Base-by-base conservation (phyloP, 2,329 filamentous ascomycete genomes). In the Clonostachys sp. region DNA sequence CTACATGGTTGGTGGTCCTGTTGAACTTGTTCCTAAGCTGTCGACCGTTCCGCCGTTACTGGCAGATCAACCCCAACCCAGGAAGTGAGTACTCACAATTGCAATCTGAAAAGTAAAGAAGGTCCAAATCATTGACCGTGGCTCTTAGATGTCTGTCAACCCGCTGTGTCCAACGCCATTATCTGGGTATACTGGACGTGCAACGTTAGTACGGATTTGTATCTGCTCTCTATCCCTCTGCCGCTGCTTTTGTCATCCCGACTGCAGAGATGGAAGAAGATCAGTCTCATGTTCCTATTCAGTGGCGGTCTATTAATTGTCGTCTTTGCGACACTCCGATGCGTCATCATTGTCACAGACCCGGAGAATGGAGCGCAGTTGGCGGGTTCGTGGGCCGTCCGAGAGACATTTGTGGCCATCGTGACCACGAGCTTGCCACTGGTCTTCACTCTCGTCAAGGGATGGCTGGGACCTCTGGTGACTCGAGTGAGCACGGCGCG, bases 21-120 rank as follows among this genome's bases (percentile, higher is more conserved):
- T 63, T 75, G 34, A 72, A 73, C 5, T 70, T 82, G 35, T 67
- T 80, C 13, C 62, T 77, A 4, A 70, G 71, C 9, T 84, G 80
- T 52, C 66, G 67, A 20, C 78, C 78, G 0, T 71, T 83, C 46
- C 52, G 64, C 30, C 70, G 70, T 38, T 77, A 78, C 55, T 84
- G 24, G 24, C 24, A 30, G 24, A 30, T 80, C 78, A 78, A 83
- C 57, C 80, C 36, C 36, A 8, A 84, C 44, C 64, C 73, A 45
- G 80, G 80, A 0, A 60, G 83, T 34, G 80, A 80, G 1, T 78
- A 79, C 12, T 71, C 74, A 77, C 56, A 53, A 73, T 66, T 14
- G 12, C 10, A 39, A 13, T 34, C 12, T 40, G 20, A 20, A 20
- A 20, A 4, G 17, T 18, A 24, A 24, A 24, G 36, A 39, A 18